Base-by-base conservation (phyloP, 1,284 basidiomycete genomes). In the Anthracocystis walkeri region DNA sequence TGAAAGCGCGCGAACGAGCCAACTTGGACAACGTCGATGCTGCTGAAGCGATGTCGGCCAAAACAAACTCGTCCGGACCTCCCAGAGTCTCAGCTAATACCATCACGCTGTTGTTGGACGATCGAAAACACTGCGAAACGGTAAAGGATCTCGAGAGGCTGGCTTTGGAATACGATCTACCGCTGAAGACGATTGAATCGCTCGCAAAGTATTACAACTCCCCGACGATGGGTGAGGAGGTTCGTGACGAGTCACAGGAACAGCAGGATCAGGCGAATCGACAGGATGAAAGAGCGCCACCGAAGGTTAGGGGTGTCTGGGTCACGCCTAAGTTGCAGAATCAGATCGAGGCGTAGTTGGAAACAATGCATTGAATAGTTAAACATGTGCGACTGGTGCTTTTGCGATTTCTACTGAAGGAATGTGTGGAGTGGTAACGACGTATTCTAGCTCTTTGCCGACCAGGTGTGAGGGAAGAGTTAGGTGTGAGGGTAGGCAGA, bases 81-180 rank as follows among this genome's bases (percentile, higher is more conserved):
- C 53, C 60, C 1, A 41, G 77, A 1, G 57, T 79, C 25, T 65
- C 70, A 2, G 64, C 77, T 7, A 58, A 67, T 33, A 77, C 74
- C 3, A 63, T 79, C 44, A 68, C 71, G 1, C 33, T 59, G 10
- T 59, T 79, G 0, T 60, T 79, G 7, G 77, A 79, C 44, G 77
- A 76, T 16, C 67, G 74, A 14, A 79, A 79, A 38, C 67, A 77
- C 50, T 77, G 70, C 67, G 64, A 65, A 38, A 59, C 74, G 3
- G 56, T 42, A 2, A 67, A 66, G 14, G 74, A 79, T 18, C 59
- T 79, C 33, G 71, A 77, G 23, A 33, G 48, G 6, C 59, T 79
- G 3, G 74, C 77, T 3, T 38, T 74, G 12, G 77, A 77, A 31
- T 79, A 77, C 68, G 77, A 79, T 42, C 61, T 79, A 12, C 59